These are phyloP conservation scores for Cadophora malorum DNA, from an alignment of 2,329 filamentous ascomycete species.

Conservation along the genomic window DNA sequence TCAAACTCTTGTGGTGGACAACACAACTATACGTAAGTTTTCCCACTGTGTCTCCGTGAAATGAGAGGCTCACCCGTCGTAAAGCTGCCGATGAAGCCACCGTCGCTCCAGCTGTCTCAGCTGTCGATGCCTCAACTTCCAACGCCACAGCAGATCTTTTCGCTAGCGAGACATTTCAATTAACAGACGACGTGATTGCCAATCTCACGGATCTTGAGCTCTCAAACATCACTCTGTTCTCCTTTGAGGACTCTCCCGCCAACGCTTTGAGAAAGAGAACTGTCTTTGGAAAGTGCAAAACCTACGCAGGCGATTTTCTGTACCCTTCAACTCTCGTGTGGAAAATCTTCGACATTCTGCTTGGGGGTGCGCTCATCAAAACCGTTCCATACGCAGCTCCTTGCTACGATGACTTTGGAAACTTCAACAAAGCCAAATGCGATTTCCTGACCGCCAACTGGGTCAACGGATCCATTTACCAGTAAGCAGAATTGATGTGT, in stretches of 20 bases:
- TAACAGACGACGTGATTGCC: conserved; percentile 34
- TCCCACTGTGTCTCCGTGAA: neutral
- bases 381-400: conserved; percentile 53
- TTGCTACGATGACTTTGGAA: conserved; percentile 47
- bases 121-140: neutral
- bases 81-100: neutral
- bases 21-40: neutral
- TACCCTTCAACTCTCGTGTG: conserved; percentile 58
- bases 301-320: conserved; percentile 36
- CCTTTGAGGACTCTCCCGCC: conserved; percentile 22
- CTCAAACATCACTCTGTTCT: conserved; percentile 28
- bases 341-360: conserved; percentile 53
- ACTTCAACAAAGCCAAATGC: conserved; percentile 46
- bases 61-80: neutral
- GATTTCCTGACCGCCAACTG: conserved; percentile 42
- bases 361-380: conserved; percentile 51
- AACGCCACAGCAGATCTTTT: conserved; percentile 23
- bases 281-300: conserved; percentile 32
- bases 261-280: conserved; percentile 15
- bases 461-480: conserved; percentile 46
- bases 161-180: conserved; percentile 29
- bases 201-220: conserved; percentile 28
- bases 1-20: conserved; percentile 11
- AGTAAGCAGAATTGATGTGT: conserved; percentile 40
- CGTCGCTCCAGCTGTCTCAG: conserved; percentile 12